Evolutionary conservation across 1,284 basidiomycete species (phyloP), one percentile per base, ranked within the genome.

Genomic region (Chalciporus sp.): DNA sequence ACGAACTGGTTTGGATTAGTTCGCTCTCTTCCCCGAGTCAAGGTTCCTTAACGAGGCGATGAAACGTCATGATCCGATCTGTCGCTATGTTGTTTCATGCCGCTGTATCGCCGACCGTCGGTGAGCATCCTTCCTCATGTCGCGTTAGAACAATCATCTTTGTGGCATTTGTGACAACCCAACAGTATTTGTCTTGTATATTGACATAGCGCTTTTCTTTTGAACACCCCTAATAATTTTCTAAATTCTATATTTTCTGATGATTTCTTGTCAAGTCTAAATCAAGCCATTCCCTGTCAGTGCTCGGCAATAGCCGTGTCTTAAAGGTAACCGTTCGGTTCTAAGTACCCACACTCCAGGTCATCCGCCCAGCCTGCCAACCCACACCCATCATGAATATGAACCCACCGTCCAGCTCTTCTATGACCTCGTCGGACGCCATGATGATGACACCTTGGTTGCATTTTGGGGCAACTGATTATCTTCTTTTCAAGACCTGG

Each of bases 401-500:
- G n/a, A 29, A 31, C 37, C 9, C 47, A 57, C 53, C 26, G 57
- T 39, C 37, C 58, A 28, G 50, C 56, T 39, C 37, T 12, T 17
- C 42, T 29, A 55, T 47, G 29, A 16, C 6, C 33, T 14, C 12
- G 33, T 35, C 33, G 7, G 7, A 56, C 56, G 37, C 56, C 28
- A 65, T 40, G 40, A 29, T 65, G 49, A 73, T 86, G 87, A 74
- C 72, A 2, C 82, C 85, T 1, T 88, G 78, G 67, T 71, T 92
- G 20, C 89, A 91, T 64, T 86, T 90, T 59, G 76, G 77, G 14
- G 71, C 73, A 6, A 80, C 81, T 5, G 88, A 90, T 59, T 72
- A 75, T 44, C 76, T 94, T 4, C 79, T 84, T 70, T 92, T 94
- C 74, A 65, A 81, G 58, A 72, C 78, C 1, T 90, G 88, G 85